phyloP scores from a whole-genome alignment of 192 early-diverging fungal genomes.

The Backusella tuberculispora region DNA sequence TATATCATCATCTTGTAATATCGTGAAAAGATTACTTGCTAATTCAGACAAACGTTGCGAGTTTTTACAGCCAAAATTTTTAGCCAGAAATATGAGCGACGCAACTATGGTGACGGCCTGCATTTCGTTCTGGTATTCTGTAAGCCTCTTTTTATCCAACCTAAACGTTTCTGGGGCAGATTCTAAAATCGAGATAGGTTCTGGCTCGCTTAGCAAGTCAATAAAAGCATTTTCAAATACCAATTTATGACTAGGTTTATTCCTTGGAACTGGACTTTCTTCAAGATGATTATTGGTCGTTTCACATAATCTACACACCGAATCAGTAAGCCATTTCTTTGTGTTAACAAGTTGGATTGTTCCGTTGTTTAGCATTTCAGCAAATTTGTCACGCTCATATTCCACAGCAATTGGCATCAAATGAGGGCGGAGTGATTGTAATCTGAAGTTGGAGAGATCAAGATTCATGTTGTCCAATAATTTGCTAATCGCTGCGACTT shows the following conservation, averaged over 20 bases:
- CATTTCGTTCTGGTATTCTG: constrained; percentile 69
- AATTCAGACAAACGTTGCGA: constrained; percentile 2
- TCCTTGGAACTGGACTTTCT: background rate
- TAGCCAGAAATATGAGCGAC: constrained; percentile 69
- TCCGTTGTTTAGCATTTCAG: constrained; percentile 49
- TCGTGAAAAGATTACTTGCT: constrained; percentile 28
- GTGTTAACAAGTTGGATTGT: constrained; percentile 56
- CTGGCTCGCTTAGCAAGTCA: constrained; percentile 5
- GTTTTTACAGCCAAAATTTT: constrained; percentile 49
- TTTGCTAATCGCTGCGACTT: constrained; percentile 53
- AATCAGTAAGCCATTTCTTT: constrained; percentile 60
- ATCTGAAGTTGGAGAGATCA: constrained; percentile 79
- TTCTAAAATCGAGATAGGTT: background rate
- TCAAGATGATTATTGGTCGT: background rate
- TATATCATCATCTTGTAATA: constrained; percentile 34
- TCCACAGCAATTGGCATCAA: constrained; percentile 71
- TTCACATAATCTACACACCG: constrained; percentile 32
- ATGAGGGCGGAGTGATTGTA: constrained; percentile 68
- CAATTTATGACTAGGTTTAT: background rate
- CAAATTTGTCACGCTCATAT: constrained; percentile 77
- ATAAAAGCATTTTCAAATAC: constrained; percentile 27
- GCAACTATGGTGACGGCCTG: constrained; percentile 69
- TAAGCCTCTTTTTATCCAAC: constrained; percentile 69
- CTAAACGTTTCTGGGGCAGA: constrained; percentile 66
- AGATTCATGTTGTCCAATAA: constrained; percentile 78